These are phyloP conservation scores for Edaphochlamys debaryana DNA, from an alignment of 139 green algal species.

Conservation along the genomic window DNA sequence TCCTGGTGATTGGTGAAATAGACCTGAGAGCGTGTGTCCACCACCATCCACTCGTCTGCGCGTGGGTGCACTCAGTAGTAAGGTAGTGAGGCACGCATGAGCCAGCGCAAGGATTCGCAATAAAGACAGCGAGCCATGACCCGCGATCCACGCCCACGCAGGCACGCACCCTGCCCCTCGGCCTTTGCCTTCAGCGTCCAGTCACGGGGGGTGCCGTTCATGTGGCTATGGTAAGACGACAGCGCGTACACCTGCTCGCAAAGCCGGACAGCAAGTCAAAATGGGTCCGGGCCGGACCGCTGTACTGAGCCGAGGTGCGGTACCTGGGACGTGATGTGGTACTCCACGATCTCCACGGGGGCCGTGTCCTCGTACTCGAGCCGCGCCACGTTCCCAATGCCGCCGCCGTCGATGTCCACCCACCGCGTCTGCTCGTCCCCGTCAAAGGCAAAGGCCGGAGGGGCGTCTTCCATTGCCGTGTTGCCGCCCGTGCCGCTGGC, in stretches of 20 bases:
- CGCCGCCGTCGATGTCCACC: constrained; percentile 15
- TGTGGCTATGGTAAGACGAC: constrained; percentile 23
- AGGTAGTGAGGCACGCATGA: too few species aligned
- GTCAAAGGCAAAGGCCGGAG: constrained; percentile 6
- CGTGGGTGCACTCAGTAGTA: background rate
- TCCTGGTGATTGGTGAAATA: constrained; percentile 14
- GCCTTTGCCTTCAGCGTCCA: background rate
- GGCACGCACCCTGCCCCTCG: too few species aligned
- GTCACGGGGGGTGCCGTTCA: constrained; percentile 8
- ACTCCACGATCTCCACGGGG: background rate
- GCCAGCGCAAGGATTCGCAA: too few species aligned
- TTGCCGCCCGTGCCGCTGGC: constrained; percentile 1
- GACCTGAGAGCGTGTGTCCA: background rate
- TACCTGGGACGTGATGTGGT: constrained; percentile 2
- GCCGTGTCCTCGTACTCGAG: constrained; percentile 3
- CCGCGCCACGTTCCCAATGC: constrained; percentile 2
- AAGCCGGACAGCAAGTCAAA: too few species aligned
- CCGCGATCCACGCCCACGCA: too few species aligned
- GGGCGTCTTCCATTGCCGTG: background rate
- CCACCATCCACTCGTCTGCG: background rate
- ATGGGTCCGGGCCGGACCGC: too few species aligned
- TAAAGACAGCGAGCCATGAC: too few species aligned
- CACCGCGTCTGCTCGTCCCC: constrained; percentile 6
- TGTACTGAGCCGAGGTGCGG: too few species aligned
- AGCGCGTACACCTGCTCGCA: constrained; percentile 13